Evolutionary conservation across 2,329 filamentous ascomycete species (phyloP).

Genomic region (Trichoderma breve): DNA sequence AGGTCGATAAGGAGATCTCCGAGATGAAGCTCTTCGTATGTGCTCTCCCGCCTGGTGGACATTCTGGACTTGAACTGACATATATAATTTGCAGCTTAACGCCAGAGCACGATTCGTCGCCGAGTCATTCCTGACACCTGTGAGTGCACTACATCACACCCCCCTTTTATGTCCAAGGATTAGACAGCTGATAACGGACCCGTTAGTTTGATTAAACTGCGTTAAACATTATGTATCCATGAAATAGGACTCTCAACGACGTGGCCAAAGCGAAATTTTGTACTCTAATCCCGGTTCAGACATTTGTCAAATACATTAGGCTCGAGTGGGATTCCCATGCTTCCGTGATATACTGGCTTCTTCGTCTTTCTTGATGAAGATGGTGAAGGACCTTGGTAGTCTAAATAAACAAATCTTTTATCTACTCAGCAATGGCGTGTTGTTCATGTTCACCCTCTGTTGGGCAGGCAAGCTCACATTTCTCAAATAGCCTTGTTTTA

Average conservation of each 20-base stretch:
- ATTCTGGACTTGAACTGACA: background rate
- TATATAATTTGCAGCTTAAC: constrained; percentile 65
- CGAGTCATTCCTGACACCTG: constrained; percentile 95
- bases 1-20: constrained; percentile 99
- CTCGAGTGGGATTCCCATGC: background rate
- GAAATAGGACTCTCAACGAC: background rate
- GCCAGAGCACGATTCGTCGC: constrained; percentile 95
- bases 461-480: background rate
- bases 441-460: too few relatives aligned
- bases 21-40: constrained; percentile 99
- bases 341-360: background rate
- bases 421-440: background rate
- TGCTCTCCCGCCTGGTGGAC: background rate
- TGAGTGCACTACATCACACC: constrained; percentile 38
- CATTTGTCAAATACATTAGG: background rate
- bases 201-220: constrained; percentile 36
- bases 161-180: too few relatives aligned
- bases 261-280: background rate
- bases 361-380: background rate
- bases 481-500: background rate
- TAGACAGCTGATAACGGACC: background rate
- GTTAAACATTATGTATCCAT: background rate
- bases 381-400: background rate
- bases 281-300: background rate
- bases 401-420: background rate